These are phyloP conservation scores for Discostella pseudostelligera DNA, from an alignment of 108 stramenopile species.

Conservation along the genomic window DNA sequence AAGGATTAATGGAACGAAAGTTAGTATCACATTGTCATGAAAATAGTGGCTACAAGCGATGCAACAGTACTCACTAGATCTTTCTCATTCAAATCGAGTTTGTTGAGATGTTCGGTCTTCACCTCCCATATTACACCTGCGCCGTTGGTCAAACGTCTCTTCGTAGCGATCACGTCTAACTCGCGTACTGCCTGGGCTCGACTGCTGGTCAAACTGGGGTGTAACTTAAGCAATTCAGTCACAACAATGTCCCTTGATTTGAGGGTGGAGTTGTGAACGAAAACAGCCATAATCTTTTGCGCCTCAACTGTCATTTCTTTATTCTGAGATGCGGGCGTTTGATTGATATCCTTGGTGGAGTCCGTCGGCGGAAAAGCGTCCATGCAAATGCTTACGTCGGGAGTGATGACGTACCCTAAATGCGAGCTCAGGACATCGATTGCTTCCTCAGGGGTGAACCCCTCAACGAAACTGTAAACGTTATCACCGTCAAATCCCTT, in stretches of 20 bases:
- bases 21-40: not conserved
- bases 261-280: constrained; percentile 69
- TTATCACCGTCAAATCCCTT: constrained; percentile 17
- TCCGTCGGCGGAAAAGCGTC: constrained; percentile 65
- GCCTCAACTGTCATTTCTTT: constrained; percentile 55
- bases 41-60: not conserved
- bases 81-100: constrained; percentile 49
- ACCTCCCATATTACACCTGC: constrained; percentile 81
- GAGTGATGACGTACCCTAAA: constrained; percentile 26
- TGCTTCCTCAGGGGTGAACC: constrained; percentile 31
- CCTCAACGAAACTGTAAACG: constrained; percentile 26
- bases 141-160: constrained; percentile 52
- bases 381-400: constrained; percentile 45
- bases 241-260: constrained; percentile 74
- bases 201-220: constrained; percentile 55
- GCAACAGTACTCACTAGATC: constrained; percentile 38
- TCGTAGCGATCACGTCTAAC: constrained; percentile 75
- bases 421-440: constrained; percentile 24
- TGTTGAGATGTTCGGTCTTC: constrained; percentile 56
- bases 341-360: constrained; percentile 25
- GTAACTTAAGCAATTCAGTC: constrained; percentile 62
- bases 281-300: constrained; percentile 52
- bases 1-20: not conserved
- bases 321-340: constrained; percentile 7
- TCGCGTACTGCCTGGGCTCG: constrained; percentile 70